Conservation (phyloP, 2,329 filamentous ascomycete genomes). For the Epichloe gansuensis region DNA sequence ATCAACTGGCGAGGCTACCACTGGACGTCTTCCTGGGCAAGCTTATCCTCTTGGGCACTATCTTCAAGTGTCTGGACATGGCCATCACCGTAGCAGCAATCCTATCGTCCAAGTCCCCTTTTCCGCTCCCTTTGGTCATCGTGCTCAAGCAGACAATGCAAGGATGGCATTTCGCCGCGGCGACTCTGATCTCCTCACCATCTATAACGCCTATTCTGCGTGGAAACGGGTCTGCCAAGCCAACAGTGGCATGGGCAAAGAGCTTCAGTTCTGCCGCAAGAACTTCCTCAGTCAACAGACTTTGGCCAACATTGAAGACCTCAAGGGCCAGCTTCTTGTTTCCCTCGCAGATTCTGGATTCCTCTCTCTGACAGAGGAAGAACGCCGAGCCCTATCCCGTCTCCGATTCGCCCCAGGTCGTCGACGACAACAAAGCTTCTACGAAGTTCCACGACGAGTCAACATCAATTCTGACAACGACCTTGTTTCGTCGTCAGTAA, state of each 20-base stretch:
- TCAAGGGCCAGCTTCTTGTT: constrained; percentile 82
- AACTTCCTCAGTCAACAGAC: constrained; percentile 88
- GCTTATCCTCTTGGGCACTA: constrained; percentile 71
- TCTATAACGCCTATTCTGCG: constrained; percentile 83
- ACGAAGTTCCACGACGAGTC: constrained; percentile 65
- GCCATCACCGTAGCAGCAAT: constrained; percentile 86
- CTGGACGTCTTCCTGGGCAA: constrained; percentile 93
- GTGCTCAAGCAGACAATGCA: constrained; percentile 69
- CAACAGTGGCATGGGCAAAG: constrained; percentile 48
- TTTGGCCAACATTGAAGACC: constrained; percentile 82
- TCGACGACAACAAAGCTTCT: constrained; percentile 60
- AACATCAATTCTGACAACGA: constrained; percentile 73
- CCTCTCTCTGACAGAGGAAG: constrained; percentile 59
- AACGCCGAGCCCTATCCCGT: constrained; percentile 56
- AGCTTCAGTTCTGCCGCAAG: constrained; percentile 86
- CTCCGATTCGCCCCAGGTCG: constrained; percentile 46
- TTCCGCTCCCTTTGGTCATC: constrained; percentile 71
- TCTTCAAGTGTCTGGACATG: constrained; percentile 88
- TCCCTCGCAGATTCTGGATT: constrained; percentile 80
- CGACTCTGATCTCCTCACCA: constrained; percentile 83
- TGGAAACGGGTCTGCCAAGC: constrained; percentile 78
- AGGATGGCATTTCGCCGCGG: constrained; percentile 69
- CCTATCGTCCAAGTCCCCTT: constrained; percentile 89
- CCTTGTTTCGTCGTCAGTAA: constrained; percentile 63
- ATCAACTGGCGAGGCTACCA: constrained; percentile 77